Conservation (phyloP, 257 asterid genomes). For the Mitragyna speciosa region DNA sequence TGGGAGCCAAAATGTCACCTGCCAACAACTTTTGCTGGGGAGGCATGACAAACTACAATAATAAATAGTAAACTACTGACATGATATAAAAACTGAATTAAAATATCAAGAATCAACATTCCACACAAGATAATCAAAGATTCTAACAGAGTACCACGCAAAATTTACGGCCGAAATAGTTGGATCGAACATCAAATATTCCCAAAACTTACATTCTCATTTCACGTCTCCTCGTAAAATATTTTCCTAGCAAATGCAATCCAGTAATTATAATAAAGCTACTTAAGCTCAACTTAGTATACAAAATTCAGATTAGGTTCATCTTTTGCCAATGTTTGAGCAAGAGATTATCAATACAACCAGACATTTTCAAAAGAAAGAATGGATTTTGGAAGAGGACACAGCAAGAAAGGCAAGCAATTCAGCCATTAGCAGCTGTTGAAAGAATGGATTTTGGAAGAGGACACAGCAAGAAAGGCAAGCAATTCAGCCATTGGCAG, state of each 20-base stretch:
- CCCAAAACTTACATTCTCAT: not conserved
- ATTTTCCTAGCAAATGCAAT: not conserved
- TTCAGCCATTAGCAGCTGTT: not conserved
- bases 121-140: not conserved
- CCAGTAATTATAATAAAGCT: not conserved
- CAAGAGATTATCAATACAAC: not conserved
- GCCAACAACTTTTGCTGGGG: not conserved
- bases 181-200: no score
- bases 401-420: not conserved
- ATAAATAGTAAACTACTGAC: not conserved
- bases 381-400: not conserved
- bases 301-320: not conserved
- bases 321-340: not conserved
- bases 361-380: not conserved
- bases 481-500: not conserved
- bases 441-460: not conserved
- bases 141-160: not conserved
- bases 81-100: not conserved
- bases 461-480: not conserved
- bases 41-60: not conserved
- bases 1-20: not conserved
- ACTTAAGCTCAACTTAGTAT: not conserved
- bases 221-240: not conserved
- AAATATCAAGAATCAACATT: not conserved
- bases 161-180: no score